These are phyloP conservation scores for Fusarium compactum DNA, from an alignment of 2,329 filamentous ascomycete genomes.

Conservation along the genomic window DNA sequence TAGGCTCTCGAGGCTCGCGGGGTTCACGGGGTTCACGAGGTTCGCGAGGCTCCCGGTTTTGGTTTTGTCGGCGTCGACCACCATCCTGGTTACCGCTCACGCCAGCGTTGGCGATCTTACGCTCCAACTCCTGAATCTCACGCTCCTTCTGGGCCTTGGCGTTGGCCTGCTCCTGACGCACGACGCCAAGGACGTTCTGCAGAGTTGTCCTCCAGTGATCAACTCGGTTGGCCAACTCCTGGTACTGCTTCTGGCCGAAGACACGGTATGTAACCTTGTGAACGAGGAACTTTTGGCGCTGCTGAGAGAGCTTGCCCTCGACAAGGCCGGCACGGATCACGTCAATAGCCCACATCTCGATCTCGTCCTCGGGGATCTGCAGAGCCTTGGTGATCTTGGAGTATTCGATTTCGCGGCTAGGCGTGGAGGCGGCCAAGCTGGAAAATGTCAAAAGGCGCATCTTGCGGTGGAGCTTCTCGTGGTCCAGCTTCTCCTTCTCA, in stretches of 20 bases:
- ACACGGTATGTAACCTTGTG: conserved; percentile 97
- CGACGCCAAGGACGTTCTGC: conserved; percentile 79
- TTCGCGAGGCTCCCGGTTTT: conserved; percentile 36
- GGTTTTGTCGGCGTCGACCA: conserved; percentile 52
- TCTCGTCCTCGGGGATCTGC: conserved; percentile 83
- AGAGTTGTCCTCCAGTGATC: conserved; percentile 92
- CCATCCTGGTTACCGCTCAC: conserved; percentile 51
- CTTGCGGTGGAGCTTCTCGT: conserved; percentile 85
- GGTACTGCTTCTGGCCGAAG: conserved; percentile 98
- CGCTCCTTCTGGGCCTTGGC: conserved; percentile 82
- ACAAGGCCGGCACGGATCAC: conserved; percentile 95
- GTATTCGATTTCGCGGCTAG: conserved; percentile 90
- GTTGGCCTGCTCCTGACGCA: conserved; percentile 84
- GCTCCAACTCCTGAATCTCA: conserved; percentile 77
- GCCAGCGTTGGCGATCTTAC: conserved; percentile 66
- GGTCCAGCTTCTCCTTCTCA: conserved; percentile 79
- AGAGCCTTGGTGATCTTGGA: conserved; percentile 84
- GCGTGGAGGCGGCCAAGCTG: conserved; percentile 85
- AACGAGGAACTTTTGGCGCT: conserved; percentile 92
- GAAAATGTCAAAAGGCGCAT: conserved; percentile 96
- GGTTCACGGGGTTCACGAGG: conserved; percentile 26
- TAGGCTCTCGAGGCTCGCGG: conserved; percentile 33
- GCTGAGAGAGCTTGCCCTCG: conserved; percentile 95
- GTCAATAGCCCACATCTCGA: conserved; percentile 99
- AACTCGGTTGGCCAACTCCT: conserved; percentile 88